These are phyloP conservation scores for Debaryomyces fabryi DNA, from an alignment of 1,139 yeast species.

Conservation along the genomic window DNA sequence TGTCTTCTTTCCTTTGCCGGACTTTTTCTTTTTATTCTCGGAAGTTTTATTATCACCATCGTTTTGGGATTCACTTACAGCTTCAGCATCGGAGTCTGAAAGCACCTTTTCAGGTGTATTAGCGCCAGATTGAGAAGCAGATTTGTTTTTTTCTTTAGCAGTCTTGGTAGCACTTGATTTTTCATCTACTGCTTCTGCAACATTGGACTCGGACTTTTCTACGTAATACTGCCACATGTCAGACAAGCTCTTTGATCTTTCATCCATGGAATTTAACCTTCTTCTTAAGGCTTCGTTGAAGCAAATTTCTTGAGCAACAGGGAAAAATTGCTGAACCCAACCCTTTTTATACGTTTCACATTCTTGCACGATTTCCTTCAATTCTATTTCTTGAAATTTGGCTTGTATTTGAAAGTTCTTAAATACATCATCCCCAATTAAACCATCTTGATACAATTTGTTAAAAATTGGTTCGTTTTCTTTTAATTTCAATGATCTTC, in stretches of 20 bases:
- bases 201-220: conserved; percentile 20
- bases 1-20: conserved; percentile 6
- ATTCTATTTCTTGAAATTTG: conserved; percentile 78
- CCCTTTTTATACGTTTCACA: conserved; percentile 74
- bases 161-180: neutral
- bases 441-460: conserved; percentile 79
- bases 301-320: conserved; percentile 84
- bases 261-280: conserved; percentile 68
- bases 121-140: neutral
- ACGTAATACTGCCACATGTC: conserved; percentile 52
- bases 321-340: conserved; percentile 79
- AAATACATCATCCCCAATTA: conserved; percentile 87
- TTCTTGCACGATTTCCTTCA: conserved; percentile 76
- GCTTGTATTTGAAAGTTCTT: conserved; percentile 78
- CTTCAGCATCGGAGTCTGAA: neutral
- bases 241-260: conserved; percentile 50
- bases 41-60: neutral
- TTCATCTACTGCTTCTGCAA: neutral
- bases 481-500: conserved; percentile 70
- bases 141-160: neutral
- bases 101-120: neutral
- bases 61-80: neutral
- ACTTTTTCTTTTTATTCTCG: conserved; percentile 4
- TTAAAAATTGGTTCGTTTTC: conserved; percentile 71
- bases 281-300: conserved; percentile 89